Evolutionary conservation across 2,329 filamentous ascomycete species (phyloP).

Genomic region (Macrophomina tecta): DNA sequence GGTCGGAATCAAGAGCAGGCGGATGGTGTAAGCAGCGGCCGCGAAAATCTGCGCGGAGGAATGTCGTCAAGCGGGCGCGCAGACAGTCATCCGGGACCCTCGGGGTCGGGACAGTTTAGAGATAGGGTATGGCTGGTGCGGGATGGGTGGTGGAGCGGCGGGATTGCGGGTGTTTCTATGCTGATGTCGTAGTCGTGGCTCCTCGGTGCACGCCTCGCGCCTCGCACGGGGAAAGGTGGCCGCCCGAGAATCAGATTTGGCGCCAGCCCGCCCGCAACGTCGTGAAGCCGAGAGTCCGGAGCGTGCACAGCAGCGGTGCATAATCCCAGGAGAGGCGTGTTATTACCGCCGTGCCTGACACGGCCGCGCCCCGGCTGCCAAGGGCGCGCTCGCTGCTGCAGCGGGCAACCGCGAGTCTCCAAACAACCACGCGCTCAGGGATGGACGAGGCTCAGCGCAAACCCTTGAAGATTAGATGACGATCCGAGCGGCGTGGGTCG

Average conservation of each 20-base stretch:
- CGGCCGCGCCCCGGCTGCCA: constrained; percentile 19
- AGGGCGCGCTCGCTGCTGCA: constrained; percentile 20
- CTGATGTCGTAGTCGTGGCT: constrained; percentile 23
- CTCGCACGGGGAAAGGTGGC: constrained; percentile 23
- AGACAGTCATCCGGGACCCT: constrained; percentile 20
- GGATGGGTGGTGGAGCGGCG: constrained; percentile 10
- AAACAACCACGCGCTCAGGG: constrained; percentile 26
- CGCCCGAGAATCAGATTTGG: constrained; percentile 23
- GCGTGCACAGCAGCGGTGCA: constrained; percentile 6
- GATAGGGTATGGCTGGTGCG: constrained; percentile 21
- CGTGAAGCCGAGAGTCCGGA: constrained; percentile 26
- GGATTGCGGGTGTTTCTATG: constrained; percentile 18
- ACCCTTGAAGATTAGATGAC: constrained; percentile 28
- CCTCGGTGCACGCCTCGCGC: constrained; percentile 12
- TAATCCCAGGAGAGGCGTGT: constrained; percentile 24
- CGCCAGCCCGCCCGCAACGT: constrained; percentile 22
- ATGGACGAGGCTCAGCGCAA: constrained; percentile 24
- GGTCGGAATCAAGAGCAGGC: constrained; percentile 33
- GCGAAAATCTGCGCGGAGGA: constrained; percentile 28
- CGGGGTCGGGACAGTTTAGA: constrained; percentile 23
- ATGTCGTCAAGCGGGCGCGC: constrained; percentile 23
- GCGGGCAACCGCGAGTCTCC: constrained; percentile 15
- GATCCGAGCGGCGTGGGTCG: constrained; percentile 26
- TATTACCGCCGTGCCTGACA: constrained; percentile 26
- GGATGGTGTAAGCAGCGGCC: constrained; percentile 24